Conservation (phyloP, 305 asterid species). For the Euphrasia arctica region DNA sequence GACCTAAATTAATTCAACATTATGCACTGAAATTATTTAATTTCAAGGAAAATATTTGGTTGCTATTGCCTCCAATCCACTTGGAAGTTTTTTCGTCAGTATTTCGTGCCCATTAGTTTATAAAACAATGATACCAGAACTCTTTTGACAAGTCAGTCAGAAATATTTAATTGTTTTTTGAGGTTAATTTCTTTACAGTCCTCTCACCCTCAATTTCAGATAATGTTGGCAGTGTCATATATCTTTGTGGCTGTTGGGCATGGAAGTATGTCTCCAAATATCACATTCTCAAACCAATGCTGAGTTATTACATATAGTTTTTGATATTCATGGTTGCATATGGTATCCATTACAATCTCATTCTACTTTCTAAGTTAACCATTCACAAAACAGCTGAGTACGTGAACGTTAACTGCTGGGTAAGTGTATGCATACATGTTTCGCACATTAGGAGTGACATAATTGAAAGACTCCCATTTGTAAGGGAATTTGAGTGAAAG, state of each 20-base stretch:
- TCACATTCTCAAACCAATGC: background rate
- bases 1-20: constrained; percentile 2
- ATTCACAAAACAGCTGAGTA: background rate
- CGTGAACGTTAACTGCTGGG: background rate
- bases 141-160: background rate
- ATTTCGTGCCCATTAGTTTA: background rate
- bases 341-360: background rate
- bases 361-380: background rate
- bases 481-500: constrained; percentile 1
- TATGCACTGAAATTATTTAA: background rate
- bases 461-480: background rate
- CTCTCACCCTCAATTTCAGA: background rate
- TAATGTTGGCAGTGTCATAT: background rate
- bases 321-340: background rate
- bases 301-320: background rate
- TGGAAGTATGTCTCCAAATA: background rate
- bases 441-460: background rate
- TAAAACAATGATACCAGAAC: background rate
- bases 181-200: background rate
- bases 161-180: background rate
- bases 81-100: background rate
- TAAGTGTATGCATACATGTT: background rate
- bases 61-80: background rate
- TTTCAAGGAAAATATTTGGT: background rate
- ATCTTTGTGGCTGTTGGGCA: background rate